Evolutionary conservation across 495 filamentous ascomycete genomes (phyloP), one percentile per base, ranked within the genome.

Genomic region (Penicillium diatomitis): DNA sequence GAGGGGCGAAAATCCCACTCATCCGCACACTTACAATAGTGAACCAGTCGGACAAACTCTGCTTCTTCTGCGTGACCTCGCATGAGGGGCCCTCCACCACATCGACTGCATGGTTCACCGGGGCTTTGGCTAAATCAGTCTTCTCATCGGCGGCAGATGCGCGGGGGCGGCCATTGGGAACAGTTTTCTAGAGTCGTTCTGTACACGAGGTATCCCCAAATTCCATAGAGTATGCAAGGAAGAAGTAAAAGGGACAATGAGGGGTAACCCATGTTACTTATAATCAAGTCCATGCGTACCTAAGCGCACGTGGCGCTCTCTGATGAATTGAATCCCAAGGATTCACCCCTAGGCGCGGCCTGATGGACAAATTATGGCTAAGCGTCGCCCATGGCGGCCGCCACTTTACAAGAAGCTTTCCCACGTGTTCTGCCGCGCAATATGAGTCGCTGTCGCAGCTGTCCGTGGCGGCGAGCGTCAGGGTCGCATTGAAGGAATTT

Each of bases 1-100:
- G 7, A 44, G 0, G 4, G 12, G 6, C 11, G 6, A 34, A 4
- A 3, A 20, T 8, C 2, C 29, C 40, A 32, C 2, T 7, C 6
- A 40, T 29, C 10, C 10, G 30, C 11, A 30, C 40, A 55, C 63
- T 49, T 52, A 68, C 66, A 46, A 75, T 75, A 5, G 72, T 75
- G 49, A 75, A 74, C 6, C 70, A 46, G 46, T 75, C 68, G 8
- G 72, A 74, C 8, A 72, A 44, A 8, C 64, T 68, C 50, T 75
- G 71, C 20, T 55, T 54, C 49, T 66, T 66, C 40, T 45, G 52
- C 12, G 63, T 59, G 9, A 69, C 64, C 9, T 60, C 50, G 11
- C 33, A 51, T 20, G 59, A 65, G 40, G 53, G 55, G 27, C 56
- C 29, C n/a, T 49, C 43, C 5, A 32, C 29, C 28, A 31, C 29